Conservation (phyloP, 805 yeast genomes). For the Metschnikowia cubensis region DNA sequence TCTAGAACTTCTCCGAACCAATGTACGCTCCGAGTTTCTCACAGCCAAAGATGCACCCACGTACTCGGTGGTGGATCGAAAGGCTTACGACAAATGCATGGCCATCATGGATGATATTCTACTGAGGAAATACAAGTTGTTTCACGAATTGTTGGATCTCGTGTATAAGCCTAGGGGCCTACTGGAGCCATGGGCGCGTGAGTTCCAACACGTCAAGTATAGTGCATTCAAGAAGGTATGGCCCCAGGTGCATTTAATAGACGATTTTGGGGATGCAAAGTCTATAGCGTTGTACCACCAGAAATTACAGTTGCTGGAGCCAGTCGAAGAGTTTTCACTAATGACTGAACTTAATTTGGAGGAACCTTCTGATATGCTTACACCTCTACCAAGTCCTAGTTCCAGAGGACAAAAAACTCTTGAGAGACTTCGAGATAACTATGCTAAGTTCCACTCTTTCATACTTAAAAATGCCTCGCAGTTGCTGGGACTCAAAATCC, state of each 20-base stretch:
- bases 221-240: slow-evolving; percentile 22
- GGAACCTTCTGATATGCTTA: not conserved
- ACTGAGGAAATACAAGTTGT: slow-evolving; percentile 20
- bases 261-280: slow-evolving; percentile 20
- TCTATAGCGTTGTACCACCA: slow-evolving; percentile 16
- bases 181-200: slow-evolving; percentile 19
- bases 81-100: slow-evolving; percentile 10
- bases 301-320: slow-evolving; percentile 10
- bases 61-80: slow-evolving; percentile 13
- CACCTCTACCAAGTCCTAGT: not conserved
- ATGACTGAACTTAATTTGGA: slow-evolving; percentile 9
- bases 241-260: slow-evolving; percentile 35
- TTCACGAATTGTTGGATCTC: slow-evolving; percentile 26
- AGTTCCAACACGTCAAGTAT: slow-evolving; percentile 21
- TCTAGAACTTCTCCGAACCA: slow-evolving; percentile 11
- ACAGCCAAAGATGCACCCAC: slow-evolving; percentile 8
- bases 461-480: slow-evolving; percentile 16
- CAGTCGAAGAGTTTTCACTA: slow-evolving; percentile 9
- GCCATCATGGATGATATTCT: slow-evolving; percentile 25
- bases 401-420: not conserved
- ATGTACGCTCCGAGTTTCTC: slow-evolving; percentile 15
- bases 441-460: slow-evolving; percentile 20
- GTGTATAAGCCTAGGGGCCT: slow-evolving; percentile 21
- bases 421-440: slow-evolving; percentile 10
- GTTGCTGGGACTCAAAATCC: slow-evolving; percentile 24